phyloP scores from a whole-genome alignment of 441 rosid genomes.

The Gossypium davidsonii region DNA sequence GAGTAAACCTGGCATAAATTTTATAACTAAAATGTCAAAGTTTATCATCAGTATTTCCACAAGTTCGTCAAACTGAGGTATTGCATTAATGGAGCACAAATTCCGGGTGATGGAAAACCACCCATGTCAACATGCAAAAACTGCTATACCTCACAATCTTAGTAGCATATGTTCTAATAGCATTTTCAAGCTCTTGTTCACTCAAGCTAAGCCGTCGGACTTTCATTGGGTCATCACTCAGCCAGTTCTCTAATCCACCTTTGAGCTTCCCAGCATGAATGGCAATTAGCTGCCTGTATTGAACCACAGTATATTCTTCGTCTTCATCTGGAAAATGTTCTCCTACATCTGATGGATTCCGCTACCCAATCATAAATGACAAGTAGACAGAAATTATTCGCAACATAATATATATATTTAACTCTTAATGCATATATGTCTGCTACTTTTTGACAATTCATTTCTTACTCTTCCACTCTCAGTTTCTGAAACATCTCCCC shows the following conservation, averaged over 20 bases:
- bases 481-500: constrained; percentile 9
- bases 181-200: constrained; percentile 70
- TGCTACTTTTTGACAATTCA: constrained; percentile 17
- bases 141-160: constrained; percentile 51
- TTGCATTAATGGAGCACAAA: no score
- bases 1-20: constrained; percentile 39
- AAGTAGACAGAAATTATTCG: not conserved
- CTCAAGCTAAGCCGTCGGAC: constrained; percentile 73
- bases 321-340: constrained; percentile 46
- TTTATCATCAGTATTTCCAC: not conserved
- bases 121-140: not conserved
- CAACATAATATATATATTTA: not conserved
- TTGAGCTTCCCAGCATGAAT: constrained; percentile 74
- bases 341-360: constrained; percentile 28
- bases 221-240: constrained; percentile 31
- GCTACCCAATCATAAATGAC: constrained; percentile 16
- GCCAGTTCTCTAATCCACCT: constrained; percentile 40
- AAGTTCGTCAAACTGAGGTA: no score
- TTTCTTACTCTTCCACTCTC: constrained; percentile 23
- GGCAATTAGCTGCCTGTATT: constrained; percentile 59
- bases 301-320: constrained; percentile 38
- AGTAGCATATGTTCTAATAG: constrained; percentile 38
- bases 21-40: not conserved
- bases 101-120: no score
- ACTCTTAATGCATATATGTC: constrained; percentile 10